These are phyloP conservation scores for Saturnispora dispora DNA, from an alignment of 805 yeast genomes.

Conservation along the genomic window DNA sequence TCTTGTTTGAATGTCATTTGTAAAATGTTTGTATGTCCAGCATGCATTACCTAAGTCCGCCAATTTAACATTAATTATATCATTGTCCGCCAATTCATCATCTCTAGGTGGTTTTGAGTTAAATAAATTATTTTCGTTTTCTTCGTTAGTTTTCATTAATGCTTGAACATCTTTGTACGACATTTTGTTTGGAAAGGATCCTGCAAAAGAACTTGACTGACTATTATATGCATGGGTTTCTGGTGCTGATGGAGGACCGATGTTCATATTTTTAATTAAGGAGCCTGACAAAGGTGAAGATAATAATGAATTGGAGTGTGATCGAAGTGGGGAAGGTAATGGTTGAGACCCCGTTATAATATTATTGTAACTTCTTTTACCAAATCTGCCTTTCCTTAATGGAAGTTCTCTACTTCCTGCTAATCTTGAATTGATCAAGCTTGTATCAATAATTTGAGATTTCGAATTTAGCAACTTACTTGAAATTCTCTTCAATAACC, in stretches of 20 bases:
- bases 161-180: slow-evolving; percentile 27
- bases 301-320: slow-evolving; percentile 30
- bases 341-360: slow-evolving; percentile 89
- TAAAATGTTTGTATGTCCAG: slow-evolving; percentile 69
- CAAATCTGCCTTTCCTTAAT: slow-evolving; percentile 28
- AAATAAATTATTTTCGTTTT: slow-evolving; percentile 24
- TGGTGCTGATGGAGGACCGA: slow-evolving; percentile 13
- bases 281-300: slow-evolving; percentile 19
- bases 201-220: slow-evolving; percentile 5
- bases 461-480: slow-evolving; percentile 18
- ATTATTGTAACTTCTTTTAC: slow-evolving; percentile 61
- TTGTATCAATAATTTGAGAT: slow-evolving; percentile 13
- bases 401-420: slow-evolving; percentile 17
- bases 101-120: slow-evolving; percentile 28
- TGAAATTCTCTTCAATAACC: slow-evolving; percentile 23
- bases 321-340: slow-evolving; percentile 73
- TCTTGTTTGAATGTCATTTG: slow-evolving; percentile 84
- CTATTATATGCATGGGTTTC: slow-evolving; percentile 3
- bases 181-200: slow-evolving; percentile 15
- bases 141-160: slow-evolving; percentile 32
- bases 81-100: slow-evolving; percentile 32
- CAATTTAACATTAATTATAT: slow-evolving; percentile 68
- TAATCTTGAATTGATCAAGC: slow-evolving; percentile 8
- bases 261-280: slow-evolving; percentile 4
- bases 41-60: slow-evolving; percentile 95